Evolutionary conservation across 139 green algal species (phyloP).

Genomic region (Klebsormidium nitens): DNA sequence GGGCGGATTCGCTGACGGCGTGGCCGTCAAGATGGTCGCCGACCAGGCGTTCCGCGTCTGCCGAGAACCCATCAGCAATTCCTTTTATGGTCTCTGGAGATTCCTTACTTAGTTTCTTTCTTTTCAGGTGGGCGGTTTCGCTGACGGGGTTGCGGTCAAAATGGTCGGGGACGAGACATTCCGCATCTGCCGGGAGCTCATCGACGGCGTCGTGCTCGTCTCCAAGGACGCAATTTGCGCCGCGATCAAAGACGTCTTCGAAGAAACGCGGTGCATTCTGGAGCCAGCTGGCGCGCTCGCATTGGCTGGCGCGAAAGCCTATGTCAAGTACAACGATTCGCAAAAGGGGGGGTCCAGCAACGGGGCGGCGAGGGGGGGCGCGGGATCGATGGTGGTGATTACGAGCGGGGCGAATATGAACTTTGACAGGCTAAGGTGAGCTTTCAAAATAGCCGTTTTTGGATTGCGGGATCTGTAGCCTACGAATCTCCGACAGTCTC

Average conservation of each 20-base stretch:
- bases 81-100: too few species aligned
- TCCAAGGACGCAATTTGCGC: conserved; percentile 75
- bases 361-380: too few species aligned
- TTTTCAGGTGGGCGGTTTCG: conserved; percentile 87
- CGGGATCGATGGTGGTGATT: conserved; percentile 48
- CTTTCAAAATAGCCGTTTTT: too few species aligned
- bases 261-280: conserved; percentile 43
- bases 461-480: too few species aligned
- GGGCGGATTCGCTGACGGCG: conserved; percentile 86
- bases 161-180: conserved; percentile 87
- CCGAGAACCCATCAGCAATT: too few species aligned
- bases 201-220: conserved; percentile 89
- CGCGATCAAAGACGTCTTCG: conserved; percentile 74
- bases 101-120: too few species aligned
- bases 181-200: conserved; percentile 72
- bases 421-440: conserved; percentile 91
- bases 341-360: too few species aligned
- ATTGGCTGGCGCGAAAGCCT: conserved; percentile 84
- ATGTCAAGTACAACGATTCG: conserved; percentile 49
- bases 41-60: too few species aligned
- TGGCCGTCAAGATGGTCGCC: too few species aligned
- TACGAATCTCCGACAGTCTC: too few species aligned
- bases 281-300: conserved; percentile 88
- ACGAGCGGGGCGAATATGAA: conserved; percentile 89
- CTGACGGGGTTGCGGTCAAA: conserved; percentile 88